Evolutionary conservation across 176 grass and related monocot genomes (phyloP).

Genomic region (Tillandsia fasciculata): DNA sequence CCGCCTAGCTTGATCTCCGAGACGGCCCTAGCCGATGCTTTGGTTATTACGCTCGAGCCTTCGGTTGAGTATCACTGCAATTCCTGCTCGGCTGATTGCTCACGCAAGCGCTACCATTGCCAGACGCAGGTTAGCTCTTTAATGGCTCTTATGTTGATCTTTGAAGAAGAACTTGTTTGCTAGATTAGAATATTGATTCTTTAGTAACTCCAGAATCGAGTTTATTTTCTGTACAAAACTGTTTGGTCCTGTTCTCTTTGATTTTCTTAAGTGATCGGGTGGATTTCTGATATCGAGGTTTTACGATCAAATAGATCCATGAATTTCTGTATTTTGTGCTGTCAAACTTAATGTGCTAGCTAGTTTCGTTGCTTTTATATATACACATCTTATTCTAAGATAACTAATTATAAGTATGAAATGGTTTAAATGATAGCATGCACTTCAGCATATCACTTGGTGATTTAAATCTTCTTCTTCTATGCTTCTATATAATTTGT

Average conservation of each 20-base stretch:
- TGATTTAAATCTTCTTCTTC: too few relatives aligned
- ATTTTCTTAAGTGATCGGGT: neutral
- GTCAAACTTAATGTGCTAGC: too few relatives aligned
- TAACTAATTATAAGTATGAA: too few relatives aligned
- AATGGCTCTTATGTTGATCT: neutral
- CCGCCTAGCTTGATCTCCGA: constrained; percentile 53
- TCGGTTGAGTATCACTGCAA: constrained; percentile 98
- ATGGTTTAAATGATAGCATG: too few relatives aligned
- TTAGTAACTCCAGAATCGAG: too few relatives aligned
- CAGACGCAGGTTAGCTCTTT: constrained; percentile 59
- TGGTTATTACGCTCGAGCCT: constrained; percentile 48
- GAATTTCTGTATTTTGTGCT: too few relatives aligned
- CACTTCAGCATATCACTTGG: too few relatives aligned
- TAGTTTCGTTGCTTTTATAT: too few relatives aligned
- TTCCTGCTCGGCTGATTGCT: constrained; percentile 96
- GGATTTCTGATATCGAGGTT: neutral
- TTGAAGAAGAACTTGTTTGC: neutral
- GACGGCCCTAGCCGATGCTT: constrained; percentile 58
- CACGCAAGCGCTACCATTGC: constrained; percentile 83
- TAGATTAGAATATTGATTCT: too few relatives aligned
- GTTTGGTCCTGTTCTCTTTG: neutral
- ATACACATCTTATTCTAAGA: too few relatives aligned
- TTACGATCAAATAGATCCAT: neutral
- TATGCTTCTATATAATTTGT: too few relatives aligned
- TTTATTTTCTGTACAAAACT: neutral